phyloP scores from a whole-genome alignment of 2,329 filamentous ascomycete genomes.

The Bipolaris gigantea region DNA sequence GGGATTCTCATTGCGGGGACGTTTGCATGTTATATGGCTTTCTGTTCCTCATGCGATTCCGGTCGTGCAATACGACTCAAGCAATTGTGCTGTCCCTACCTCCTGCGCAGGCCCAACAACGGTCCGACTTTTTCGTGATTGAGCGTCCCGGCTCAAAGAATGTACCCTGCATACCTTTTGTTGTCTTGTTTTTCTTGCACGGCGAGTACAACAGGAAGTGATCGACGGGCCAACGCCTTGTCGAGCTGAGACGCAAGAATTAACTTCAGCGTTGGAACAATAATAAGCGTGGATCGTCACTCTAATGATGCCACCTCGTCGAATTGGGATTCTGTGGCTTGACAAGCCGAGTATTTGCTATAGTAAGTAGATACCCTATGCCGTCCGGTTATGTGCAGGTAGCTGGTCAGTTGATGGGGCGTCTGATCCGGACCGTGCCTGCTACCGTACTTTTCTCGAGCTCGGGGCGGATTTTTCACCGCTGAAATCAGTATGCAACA shows the following conservation, averaged over 20 bases:
- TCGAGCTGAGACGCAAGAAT: not conserved
- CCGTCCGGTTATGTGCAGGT: not conserved
- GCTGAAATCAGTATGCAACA: not conserved
- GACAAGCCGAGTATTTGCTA: not conserved
- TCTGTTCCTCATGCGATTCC: not conserved
- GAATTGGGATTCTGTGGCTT: not conserved
- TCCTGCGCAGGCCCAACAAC: conserved; percentile 3
- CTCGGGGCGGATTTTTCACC: conserved; percentile 2
- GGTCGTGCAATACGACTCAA: not conserved
- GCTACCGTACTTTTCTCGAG: not conserved
- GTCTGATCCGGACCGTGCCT: not conserved
- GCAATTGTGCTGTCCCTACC: not conserved
- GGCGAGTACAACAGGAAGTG: not conserved
- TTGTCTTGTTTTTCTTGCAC: not conserved
- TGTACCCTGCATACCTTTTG: not conserved
- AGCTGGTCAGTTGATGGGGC: not conserved
- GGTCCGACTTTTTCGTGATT: not conserved
- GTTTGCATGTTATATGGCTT: conserved; percentile 3
- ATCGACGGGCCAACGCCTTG: conserved; percentile 2
- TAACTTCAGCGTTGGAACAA: not conserved
- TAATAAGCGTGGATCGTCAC: not conserved
- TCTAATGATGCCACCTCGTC: not conserved
- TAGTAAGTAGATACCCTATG: not conserved
- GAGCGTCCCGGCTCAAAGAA: not conserved
- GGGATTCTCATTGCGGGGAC: not conserved